Conservation (phyloP, 108 stramenopile genomes). For the Fistulifera solaris region DNA sequence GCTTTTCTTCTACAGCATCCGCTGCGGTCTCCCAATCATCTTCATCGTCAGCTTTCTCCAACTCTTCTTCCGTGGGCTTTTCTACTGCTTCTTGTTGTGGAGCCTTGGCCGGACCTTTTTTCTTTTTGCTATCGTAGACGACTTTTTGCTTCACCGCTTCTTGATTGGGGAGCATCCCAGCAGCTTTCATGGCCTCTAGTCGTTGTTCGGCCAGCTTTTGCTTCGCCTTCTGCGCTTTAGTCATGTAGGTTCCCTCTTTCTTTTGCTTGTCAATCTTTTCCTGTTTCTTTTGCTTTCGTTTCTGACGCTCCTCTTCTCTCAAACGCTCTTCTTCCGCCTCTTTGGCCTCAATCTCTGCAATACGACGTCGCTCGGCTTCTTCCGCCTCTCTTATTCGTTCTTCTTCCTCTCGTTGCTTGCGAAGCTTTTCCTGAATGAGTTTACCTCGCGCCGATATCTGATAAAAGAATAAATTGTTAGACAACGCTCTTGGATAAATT, state of each 20-base stretch:
- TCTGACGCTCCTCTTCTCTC: constrained; percentile 64
- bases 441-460: constrained; percentile 73
- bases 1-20: constrained; percentile 26
- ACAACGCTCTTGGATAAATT: neutral
- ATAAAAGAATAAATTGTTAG: constrained; percentile 1
- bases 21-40: constrained; percentile 42
- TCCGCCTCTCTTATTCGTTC: constrained; percentile 58
- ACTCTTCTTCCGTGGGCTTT: constrained; percentile 23
- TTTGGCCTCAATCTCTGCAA: constrained; percentile 62
- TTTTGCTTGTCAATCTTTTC: constrained; percentile 88
- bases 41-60: constrained; percentile 31
- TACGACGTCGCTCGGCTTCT: constrained; percentile 64
- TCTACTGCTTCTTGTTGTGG: constrained; percentile 11
- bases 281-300: constrained; percentile 72
- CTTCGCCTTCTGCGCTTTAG: constrained; percentile 79
- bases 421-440: constrained; percentile 78
- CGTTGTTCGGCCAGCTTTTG: constrained; percentile 63
- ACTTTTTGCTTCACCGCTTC: constrained; percentile 31
- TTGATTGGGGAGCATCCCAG: constrained; percentile 68
- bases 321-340: constrained; percentile 57
- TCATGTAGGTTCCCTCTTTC: constrained; percentile 87
- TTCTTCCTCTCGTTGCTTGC: constrained; percentile 81
- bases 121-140: constrained; percentile 37
- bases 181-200: constrained; percentile 73
- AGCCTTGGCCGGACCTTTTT: constrained; percentile 26